Percentiles rank a stretch among this genome's conserved stretches.
Evolutionary conservation across 1,139 yeast genomes (phyloP).

Genomic region (Candida dubliniensis): DNA sequence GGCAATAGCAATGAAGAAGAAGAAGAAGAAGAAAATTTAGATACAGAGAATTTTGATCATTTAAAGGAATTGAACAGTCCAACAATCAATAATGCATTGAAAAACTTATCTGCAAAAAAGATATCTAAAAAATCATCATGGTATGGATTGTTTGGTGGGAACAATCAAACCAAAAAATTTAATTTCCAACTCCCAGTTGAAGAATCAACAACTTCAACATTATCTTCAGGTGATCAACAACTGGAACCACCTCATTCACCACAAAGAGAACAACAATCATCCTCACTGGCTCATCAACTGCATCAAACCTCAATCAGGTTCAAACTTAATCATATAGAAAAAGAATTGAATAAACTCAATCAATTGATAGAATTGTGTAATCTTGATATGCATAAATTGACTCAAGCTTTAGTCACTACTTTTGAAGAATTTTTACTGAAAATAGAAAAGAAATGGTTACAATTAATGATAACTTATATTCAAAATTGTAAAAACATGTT

Average conservation of each 20-base stretch:
- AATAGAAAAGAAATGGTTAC: conserved; percentile 44
- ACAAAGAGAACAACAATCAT: neutral
- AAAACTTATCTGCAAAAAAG: conserved; percentile 25
- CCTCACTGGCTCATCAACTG: conserved; percentile 1
- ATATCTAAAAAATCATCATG: conserved; percentile 39
- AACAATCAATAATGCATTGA: conserved; percentile 39
- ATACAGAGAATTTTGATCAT: conserved; percentile 21
- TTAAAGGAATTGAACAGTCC: conserved; percentile 43
- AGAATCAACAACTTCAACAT: conserved; percentile 4
- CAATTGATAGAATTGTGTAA: conserved; percentile 42
- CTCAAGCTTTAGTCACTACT: conserved; percentile 31
- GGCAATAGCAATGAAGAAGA: conserved; percentile 9
- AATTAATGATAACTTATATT: conserved; percentile 38
- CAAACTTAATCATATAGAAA: conserved; percentile 38
- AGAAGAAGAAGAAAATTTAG: conserved; percentile 12
- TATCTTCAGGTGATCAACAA: conserved; percentile 3
- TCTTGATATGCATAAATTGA: conserved; percentile 36
- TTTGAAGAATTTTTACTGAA: conserved; percentile 32
- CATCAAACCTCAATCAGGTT: conserved; percentile 21
- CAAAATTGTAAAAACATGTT: conserved; percentile 39
- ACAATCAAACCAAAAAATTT: conserved; percentile 19
- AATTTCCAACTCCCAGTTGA: conserved; percentile 15
- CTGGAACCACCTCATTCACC: neutral
- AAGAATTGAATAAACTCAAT: conserved; percentile 42
- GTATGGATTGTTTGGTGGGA: conserved; percentile 51